phyloP scores from a whole-genome alignment of 176 grass and related monocot species.

The Eragrostis curvula region DNA sequence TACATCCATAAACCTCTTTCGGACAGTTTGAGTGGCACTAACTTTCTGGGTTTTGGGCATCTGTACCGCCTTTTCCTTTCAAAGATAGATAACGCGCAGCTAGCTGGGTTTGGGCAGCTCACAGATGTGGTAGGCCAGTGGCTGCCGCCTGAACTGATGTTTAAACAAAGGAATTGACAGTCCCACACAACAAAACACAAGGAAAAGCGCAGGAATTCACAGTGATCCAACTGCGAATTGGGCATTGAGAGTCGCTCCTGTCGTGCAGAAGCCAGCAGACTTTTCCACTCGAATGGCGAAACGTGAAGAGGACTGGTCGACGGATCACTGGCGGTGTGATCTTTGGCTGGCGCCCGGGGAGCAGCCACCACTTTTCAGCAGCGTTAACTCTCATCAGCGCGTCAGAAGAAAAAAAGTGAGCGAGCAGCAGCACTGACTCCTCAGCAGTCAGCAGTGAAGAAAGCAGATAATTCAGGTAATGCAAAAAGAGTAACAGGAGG shows the following conservation, averaged over 20 bases:
- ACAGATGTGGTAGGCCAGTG: conserved; percentile 48
- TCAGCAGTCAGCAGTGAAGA: conserved; percentile 16
- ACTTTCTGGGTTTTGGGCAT: conserved; percentile 36
- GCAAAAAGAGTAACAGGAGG: conserved; percentile 40
- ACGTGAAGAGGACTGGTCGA: neutral
- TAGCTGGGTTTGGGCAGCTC: neutral
- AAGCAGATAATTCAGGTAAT: conserved; percentile 47
- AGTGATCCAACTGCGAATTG: neutral
- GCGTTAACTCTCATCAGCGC: conserved; percentile 19
- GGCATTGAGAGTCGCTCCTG: conserved; percentile 1
- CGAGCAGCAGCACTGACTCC: neutral
- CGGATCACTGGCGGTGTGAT: neutral
- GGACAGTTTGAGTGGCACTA: neutral
- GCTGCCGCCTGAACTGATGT: conserved; percentile 20
- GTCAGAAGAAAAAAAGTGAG: conserved; percentile 41
- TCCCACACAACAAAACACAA: conserved; percentile 17
- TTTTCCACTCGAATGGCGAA: neutral
- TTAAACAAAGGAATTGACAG: conserved; percentile 31
- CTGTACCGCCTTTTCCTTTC: conserved; percentile 29
- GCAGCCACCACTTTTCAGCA: conserved; percentile 14
- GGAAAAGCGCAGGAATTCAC: conserved; percentile 14
- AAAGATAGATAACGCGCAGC: neutral
- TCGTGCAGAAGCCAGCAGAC: neutral
- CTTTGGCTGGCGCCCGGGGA: conserved; percentile 22
- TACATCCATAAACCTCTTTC: conserved; percentile 22